Evolutionary conservation across 805 yeast species (phyloP), one percentile per base, ranked within the genome.

Genomic region (Saccharomycodes ludwigii): DNA sequence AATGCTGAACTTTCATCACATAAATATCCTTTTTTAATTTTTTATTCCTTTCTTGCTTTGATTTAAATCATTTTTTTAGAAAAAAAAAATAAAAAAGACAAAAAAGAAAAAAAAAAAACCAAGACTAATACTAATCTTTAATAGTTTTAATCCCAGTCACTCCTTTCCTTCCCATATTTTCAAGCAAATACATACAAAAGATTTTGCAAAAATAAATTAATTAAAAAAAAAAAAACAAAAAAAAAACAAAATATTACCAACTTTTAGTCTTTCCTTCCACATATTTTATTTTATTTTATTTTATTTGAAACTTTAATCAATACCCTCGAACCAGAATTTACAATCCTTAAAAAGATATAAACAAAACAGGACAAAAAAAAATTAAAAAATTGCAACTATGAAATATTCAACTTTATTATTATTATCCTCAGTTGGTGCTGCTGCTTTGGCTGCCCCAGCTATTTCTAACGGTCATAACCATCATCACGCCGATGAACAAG

Each of bases 401-500:
- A 47, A 45, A 33, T 38, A 45, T 18, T 44, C 51, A 7, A 39
- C 39, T 19, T 23, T 45, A 26, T 34, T 47, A 29, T 26, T 40
- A 30, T 36, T 44, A 24, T 34, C 54, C 11, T 42, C 51, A 15
- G 33, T 49, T 7, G 37, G 51, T 18, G 37, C 46, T 13, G 31
- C 49, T 21, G 48, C 45, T 15, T 35, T 44, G 19, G 47, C 53
- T 18, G 49, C 50, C 3, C 52, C 58, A 28, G 50, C 56, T 19
- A 40, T 41, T 14, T 43, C 45, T 10, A 46, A 40, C 18, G 38
- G 31, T 23, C 42, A 42, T 18, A 46, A 39, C 24, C 52, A 46
- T 31, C 30, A 24, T 19, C 42, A 41, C 31, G 34, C 39, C 33
- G 36, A 48, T 29, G 48, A 41, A 16, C n/a, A 33, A 18, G 35